A percentile compares a stretch with the other conserved stretches of the same genome.
Conservation (phyloP, 108 stramenopile species). For the Skeletonema menzelii region DNA sequence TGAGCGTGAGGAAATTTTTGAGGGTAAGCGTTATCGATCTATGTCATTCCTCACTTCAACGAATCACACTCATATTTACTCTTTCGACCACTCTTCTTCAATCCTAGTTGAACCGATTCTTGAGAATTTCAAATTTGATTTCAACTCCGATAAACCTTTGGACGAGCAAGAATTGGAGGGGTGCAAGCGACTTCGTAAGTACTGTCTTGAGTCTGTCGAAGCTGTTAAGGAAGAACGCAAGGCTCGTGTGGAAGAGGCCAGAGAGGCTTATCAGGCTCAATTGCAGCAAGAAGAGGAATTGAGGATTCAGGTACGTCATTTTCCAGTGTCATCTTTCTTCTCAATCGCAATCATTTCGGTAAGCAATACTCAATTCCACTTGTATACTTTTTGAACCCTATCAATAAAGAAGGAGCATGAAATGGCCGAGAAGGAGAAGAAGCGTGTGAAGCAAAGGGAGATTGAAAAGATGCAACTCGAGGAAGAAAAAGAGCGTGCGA, state of each 20-base stretch:
- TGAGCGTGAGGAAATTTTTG: constrained; percentile 24
- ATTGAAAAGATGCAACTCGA: background rate
- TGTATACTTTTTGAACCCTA: background rate
- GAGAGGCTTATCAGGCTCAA: constrained; percentile 13
- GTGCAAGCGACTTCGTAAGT: constrained; percentile 14
- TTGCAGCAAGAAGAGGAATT: constrained; percentile 10
- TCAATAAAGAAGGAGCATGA: background rate
- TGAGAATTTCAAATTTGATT: constrained; percentile 33
- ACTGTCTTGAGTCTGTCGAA: constrained; percentile 30
- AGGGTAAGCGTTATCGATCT: constrained; percentile 8
- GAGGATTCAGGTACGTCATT: background rate
- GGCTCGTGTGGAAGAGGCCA: constrained; percentile 30
- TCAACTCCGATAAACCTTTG: constrained; percentile 18
- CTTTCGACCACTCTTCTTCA: background rate
- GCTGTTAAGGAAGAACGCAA: constrained; percentile 22
- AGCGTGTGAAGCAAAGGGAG: background rate
- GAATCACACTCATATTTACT: background rate
- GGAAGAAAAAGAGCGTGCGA: background rate
- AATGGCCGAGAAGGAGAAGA: constrained; percentile 2
- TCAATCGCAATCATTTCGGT: background rate
- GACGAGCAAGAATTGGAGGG: constrained; percentile 24
- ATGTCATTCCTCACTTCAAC: background rate
- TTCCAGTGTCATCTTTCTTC: background rate
- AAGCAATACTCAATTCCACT: background rate
- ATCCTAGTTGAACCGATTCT: constrained; percentile 30